These are phyloP conservation scores for Polytrichum formosum DNA, from an alignment of 225 moss, liverwort and hornwort genomes.

Conservation along the genomic window DNA sequence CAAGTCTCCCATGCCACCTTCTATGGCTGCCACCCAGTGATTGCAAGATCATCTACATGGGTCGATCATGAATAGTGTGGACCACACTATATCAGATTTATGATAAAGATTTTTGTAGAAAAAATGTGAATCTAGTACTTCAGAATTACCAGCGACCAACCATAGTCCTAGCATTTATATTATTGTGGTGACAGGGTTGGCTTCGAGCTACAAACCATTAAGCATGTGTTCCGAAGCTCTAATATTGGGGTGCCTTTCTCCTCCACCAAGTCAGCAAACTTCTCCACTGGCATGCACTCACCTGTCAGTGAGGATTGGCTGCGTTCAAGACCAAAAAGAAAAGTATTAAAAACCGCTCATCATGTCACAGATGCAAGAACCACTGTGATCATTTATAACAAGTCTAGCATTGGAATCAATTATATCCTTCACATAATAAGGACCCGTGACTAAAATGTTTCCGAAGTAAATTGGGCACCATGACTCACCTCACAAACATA, in stretches of 20 bases:
- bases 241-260: constrained; percentile 6
- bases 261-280: constrained; percentile 13
- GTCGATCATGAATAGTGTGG: too few relatives aligned
- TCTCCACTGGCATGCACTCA: constrained; percentile 19
- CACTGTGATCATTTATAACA: background rate
- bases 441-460: too few relatives aligned
- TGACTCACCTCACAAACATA: constrained; percentile 13
- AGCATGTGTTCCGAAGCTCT: constrained; percentile 18
- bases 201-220: constrained; percentile 6
- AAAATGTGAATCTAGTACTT: too few relatives aligned
- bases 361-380: background rate
- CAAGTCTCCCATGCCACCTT: too few relatives aligned
- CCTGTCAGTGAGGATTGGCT: constrained; percentile 20
- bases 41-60: too few relatives aligned
- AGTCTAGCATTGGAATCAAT: background rate
- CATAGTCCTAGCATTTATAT: background rate
- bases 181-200: background rate
- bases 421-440: background rate
- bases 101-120: too few relatives aligned
- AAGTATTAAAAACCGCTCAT: background rate
- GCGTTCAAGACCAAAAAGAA: background rate
- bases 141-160: too few relatives aligned
- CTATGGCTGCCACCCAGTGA: too few relatives aligned
- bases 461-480: background rate
- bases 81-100: too few relatives aligned